Conservation (phyloP, 225 moss, liverwort and hornwort species). For the Sphagnum tenellum region DNA sequence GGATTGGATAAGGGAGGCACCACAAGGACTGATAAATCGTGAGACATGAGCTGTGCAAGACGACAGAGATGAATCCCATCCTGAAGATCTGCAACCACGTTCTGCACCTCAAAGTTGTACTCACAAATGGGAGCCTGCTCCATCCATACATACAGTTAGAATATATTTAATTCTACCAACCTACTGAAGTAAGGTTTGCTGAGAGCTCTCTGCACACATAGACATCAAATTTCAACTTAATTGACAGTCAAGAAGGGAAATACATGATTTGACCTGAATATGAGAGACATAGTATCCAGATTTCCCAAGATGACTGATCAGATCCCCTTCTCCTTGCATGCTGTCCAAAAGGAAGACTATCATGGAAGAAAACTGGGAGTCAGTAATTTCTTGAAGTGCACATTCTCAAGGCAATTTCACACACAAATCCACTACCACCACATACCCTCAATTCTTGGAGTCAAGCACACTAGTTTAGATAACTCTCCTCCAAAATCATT, state of each 20-base stretch:
- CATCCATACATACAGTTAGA: no score
- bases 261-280: conserved; percentile 40
- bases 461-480: no score
- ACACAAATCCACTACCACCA: no score
- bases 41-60: conserved; percentile 64
- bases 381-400: no score
- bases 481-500: no score
- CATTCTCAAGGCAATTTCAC: no score
- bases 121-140: conserved; percentile 54
- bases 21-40: conserved; percentile 28
- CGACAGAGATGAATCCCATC: conserved; percentile 81
- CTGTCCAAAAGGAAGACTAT: conserved; percentile 61
- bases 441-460: no score
- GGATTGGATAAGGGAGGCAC: conserved; percentile 17
- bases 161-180: no score
- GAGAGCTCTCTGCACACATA: no score
- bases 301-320: conserved; percentile 57
- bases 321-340: conserved; percentile 80
- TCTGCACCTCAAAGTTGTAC: conserved; percentile 57
- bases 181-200: no score
- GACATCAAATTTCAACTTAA: no score
- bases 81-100: conserved; percentile 66
- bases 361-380: neutral
- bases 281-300: conserved; percentile 73
- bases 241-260: neutral